These are phyloP conservation scores for Nothopassalora personata DNA, from an alignment of 2,329 filamentous ascomycete genomes.

Conservation along the genomic window DNA sequence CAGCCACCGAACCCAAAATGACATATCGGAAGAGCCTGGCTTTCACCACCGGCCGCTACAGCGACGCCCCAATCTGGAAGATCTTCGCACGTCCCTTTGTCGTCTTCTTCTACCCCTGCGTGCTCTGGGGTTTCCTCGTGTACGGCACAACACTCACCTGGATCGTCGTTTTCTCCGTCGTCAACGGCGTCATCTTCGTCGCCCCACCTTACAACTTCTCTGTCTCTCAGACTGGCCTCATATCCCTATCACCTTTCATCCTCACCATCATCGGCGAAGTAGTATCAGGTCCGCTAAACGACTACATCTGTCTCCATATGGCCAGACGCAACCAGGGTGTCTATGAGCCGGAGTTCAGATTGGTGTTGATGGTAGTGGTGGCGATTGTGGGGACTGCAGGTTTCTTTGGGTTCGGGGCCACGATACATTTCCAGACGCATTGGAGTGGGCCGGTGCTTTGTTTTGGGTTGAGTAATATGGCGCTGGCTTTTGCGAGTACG, in stretches of 20 bases:
- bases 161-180: slow-evolving; percentile 44
- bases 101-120: slow-evolving; percentile 21
- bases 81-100: slow-evolving; percentile 34
- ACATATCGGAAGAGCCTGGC: slow-evolving; percentile 27
- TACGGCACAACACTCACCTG: slow-evolving; percentile 43
- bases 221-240: slow-evolving; percentile 44
- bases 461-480: slow-evolving; percentile 48
- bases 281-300: slow-evolving; percentile 44
- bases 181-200: slow-evolving; percentile 41
- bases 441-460: slow-evolving; percentile 47
- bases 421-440: slow-evolving; percentile 43
- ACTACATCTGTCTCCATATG: slow-evolving; percentile 36
- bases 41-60: slow-evolving; percentile 33
- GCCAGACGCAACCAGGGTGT: slow-evolving; percentile 31
- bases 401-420: slow-evolving; percentile 47
- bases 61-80: slow-evolving; percentile 32
- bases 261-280: slow-evolving; percentile 44
- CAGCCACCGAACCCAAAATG: slow-evolving; percentile 22
- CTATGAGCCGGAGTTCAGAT: slow-evolving; percentile 31
- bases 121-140: slow-evolving; percentile 36
- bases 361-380: slow-evolving; percentile 37
- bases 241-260: slow-evolving; percentile 47
- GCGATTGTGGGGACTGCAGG: slow-evolving; percentile 40
- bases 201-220: slow-evolving; percentile 42
- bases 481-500: slow-evolving; percentile 43